Evolutionary conservation across 768 basidiomycete genomes (phyloP).

Genomic region (Hypholoma fasciculare): DNA sequence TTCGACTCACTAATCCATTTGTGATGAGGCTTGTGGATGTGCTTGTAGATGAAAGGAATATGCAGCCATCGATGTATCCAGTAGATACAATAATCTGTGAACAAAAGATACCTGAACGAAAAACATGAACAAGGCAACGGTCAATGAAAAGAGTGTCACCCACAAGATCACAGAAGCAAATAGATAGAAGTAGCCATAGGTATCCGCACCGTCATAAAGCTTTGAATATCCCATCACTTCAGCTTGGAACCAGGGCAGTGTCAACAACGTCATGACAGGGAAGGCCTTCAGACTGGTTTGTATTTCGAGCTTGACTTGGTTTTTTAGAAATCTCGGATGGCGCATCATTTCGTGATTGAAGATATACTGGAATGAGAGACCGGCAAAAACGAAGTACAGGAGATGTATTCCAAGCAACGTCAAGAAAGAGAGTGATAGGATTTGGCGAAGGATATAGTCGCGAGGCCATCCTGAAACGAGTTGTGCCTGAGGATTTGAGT

Average conservation of each 20-base stretch:
- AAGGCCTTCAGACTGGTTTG: constrained; percentile 70
- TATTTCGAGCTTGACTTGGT: constrained; percentile 87
- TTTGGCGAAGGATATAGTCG: constrained; percentile 77
- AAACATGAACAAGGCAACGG: constrained; percentile 10
- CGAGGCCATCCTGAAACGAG: constrained; percentile 80
- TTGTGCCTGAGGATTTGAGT: constrained; percentile 23
- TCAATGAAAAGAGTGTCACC: constrained; percentile 24
- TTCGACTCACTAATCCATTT: constrained; percentile 86
- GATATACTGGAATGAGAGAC: constrained; percentile 77
- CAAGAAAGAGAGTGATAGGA: constrained; percentile 67
- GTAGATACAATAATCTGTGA: constrained; percentile 91
- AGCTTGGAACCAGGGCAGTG: constrained; percentile 91
- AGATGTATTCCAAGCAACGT: constrained; percentile 81
- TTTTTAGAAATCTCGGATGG: constrained; percentile 90
- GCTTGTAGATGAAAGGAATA: constrained; percentile 83
- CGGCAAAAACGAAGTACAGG: constrained; percentile 90
- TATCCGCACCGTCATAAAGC: constrained; percentile 75
- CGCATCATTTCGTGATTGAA: constrained; percentile 97
- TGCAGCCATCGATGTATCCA: constrained; percentile 96
- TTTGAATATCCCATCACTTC: constrained; percentile 86
- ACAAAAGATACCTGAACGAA: constrained; percentile 27
- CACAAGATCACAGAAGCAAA: constrained; percentile 69
- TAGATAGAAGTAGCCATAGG: constrained; percentile 79
- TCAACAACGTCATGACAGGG: constrained; percentile 79
- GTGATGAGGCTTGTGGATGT: constrained; percentile 96